Base-by-base conservation (phyloP, 805 yeast genomes). In the Hyphopichia homilentoma region DNA sequence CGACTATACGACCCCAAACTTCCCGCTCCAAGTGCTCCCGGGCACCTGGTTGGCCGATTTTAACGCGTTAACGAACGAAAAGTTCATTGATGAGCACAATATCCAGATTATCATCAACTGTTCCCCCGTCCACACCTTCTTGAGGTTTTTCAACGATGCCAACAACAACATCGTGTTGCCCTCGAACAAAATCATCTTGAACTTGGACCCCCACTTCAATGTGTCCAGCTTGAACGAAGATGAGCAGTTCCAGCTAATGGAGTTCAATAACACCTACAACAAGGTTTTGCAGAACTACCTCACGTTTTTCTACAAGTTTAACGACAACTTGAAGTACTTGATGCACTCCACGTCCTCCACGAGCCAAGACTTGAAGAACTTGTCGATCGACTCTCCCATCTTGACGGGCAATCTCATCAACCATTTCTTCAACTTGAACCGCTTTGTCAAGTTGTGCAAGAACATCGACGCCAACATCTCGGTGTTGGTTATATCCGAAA, bases 71-170 rank as follows among this genome's bases (percentile, higher is more conserved):
- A 25, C 29, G 11, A 34, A 47, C 30, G 33, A 16, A 8, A 29
- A 37, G 7, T 47, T 49, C 33, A 34, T 59, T 16, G 36, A 38
- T 11, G 26, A 37, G 18, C 39, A 42, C 28, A 59, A 61, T 30
- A 54, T 62, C 29, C 61, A 65, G 41, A 58, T 65, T 11, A 48
- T 65, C 19, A 56, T 65, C 29, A 65, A 65, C 43, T 65, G 70
- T 36, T 57, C 60, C 3, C 41, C 56, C 12, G 62, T 70, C 1
- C 38, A 40, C 27, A 40, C 33, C 13, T 65, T 65, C 33, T 45
- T 65, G 17, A 35, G 42, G n/a, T 43, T 39, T 12, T 35, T 65
- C 12, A 51, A 54, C 13, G 16, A 38, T 7, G 27, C 42, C 7
- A 31, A 34, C 18, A 25, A 29, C 4, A 41, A 33, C 21, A 46